phyloP scores from a whole-genome alignment of 331 rosid species.

The Malus hybrid region DNA sequence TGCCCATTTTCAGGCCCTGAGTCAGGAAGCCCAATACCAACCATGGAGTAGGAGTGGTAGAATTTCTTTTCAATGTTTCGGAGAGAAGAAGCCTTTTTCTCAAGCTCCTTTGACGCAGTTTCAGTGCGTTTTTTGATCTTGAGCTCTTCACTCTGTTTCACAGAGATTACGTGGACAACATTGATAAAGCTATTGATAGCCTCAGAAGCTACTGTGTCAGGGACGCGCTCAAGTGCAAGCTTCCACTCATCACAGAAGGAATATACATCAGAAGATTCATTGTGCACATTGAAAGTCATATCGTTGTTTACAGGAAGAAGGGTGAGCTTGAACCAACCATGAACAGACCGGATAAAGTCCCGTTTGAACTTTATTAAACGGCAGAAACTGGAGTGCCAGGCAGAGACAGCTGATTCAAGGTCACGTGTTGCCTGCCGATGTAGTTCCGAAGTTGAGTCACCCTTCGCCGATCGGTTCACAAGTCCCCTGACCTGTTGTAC shows the following conservation, averaged over 20 bases:
- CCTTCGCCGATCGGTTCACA: conserved; percentile 56
- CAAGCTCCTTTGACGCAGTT: conserved; percentile 79
- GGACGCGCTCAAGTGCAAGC: conserved; percentile 95
- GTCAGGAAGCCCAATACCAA: conserved; percentile 89
- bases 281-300: conserved; percentile 24
- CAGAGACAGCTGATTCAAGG: conserved; percentile 79
- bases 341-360: conserved; percentile 64
- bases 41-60: conserved; percentile 89
- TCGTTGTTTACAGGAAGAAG: conserved; percentile 61
- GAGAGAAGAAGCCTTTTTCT: conserved; percentile 76
- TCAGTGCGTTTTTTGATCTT: conserved; percentile 76
- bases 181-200: conserved; percentile 92
- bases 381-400: conserved; percentile 90
- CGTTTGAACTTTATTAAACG: conserved; percentile 82
- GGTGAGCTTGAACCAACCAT: conserved; percentile 89
- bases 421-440: conserved; percentile 97
- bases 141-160: conserved; percentile 73
- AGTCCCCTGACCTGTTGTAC: conserved; percentile 97
- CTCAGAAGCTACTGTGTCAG: conserved; percentile 91
- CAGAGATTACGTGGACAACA: conserved; percentile 81
- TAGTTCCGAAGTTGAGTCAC: conserved; percentile 74
- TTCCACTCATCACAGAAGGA: conserved; percentile 91
- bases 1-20: conserved; percentile 56
- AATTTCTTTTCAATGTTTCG: conserved; percentile 79
- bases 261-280: conserved; percentile 52